phyloP scores from a whole-genome alignment of 2,329 filamentous ascomycete species.

The Colletotrichum abscissum region DNA sequence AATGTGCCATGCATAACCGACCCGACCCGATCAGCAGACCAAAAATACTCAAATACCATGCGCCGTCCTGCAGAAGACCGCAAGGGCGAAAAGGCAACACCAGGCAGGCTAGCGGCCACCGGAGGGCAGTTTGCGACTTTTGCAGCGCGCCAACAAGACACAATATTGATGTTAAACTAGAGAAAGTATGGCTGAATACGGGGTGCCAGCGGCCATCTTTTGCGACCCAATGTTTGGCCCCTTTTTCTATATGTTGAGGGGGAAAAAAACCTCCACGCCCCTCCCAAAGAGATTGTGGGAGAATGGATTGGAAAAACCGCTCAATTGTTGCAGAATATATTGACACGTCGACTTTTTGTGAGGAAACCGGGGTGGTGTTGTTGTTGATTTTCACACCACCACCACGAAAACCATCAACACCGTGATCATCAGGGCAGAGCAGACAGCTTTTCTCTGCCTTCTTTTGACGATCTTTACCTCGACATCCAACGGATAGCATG shows the following conservation, averaged over 20 bases:
- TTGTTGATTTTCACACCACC: not conserved
- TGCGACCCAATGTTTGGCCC: not conserved
- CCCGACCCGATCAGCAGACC: conserved; percentile 11
- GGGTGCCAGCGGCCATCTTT: not conserved
- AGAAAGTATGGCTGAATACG: not conserved
- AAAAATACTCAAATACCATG: not conserved
- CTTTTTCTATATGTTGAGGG: no score
- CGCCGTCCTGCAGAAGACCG: not conserved
- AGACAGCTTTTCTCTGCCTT: not conserved
- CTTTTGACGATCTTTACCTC: not conserved
- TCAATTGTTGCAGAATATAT: not conserved
- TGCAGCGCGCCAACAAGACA: not conserved
- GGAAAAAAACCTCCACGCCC: no score
- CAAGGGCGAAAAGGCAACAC: no score
- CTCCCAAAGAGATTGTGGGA: not conserved
- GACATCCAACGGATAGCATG: not conserved
- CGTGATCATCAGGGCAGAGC: not conserved
- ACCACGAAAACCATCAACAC: not conserved
- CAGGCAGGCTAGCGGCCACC: no score
- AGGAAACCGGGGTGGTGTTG: not conserved
- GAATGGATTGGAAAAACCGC: not conserved
- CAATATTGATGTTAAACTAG: not conserved
- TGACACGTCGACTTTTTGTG: not conserved
- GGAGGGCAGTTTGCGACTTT: not conserved
- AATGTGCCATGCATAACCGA: conserved; percentile 19